Base-by-base conservation (phyloP, 352 stramenopile genomes). In the Globisporangium spiculum region DNA sequence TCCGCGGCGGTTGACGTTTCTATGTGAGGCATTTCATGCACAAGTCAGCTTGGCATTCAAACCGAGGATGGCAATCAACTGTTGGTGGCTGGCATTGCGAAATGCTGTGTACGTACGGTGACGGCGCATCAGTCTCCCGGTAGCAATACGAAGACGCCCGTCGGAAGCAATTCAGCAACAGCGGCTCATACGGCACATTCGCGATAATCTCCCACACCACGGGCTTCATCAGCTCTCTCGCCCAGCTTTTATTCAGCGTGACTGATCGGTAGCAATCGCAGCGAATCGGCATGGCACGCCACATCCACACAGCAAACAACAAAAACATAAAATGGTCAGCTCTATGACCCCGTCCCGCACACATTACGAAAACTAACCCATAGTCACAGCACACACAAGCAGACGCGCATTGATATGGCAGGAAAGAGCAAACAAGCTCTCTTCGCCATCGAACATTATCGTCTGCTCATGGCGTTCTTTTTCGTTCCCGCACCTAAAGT, bases 1-100 rank as follows among this genome's bases (percentile, higher is more conserved):
- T 5, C 89, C 89, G 64, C 89, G 83, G 26, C 89, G 84, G 59
- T 96, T 96, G 24, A 96, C 89, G 67, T 96, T 96, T 58, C 89
- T 96, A 73, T 18, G 20, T 63, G 38, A 34, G 14, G n/a, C 10
- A 63, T 16, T 18, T 2, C 4, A 44, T 14, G 20, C 26, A 48
- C 22, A 8, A 64, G n/a, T 59, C 44, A 18, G 3, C 9, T 57
- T n/a, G 24, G 1, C 16, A 27, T 27, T 38, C 57, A 30, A 50
- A 44, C 9, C 56, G 22, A 36, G 12, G 32, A 12, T 62, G 4
- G 7, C 26, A n/a, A 27, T 22, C 60, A 41, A 22, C 4, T 52
- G 44, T 12, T 5, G 18, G 7, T 24, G 18, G 44, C 2, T 52
- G 44, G 2, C 44, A 24, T 52, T 52, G 44, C 16, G 32, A n/a